Conservation (phyloP, 78 protist species). For the Protostelium mycophagum region DNA sequence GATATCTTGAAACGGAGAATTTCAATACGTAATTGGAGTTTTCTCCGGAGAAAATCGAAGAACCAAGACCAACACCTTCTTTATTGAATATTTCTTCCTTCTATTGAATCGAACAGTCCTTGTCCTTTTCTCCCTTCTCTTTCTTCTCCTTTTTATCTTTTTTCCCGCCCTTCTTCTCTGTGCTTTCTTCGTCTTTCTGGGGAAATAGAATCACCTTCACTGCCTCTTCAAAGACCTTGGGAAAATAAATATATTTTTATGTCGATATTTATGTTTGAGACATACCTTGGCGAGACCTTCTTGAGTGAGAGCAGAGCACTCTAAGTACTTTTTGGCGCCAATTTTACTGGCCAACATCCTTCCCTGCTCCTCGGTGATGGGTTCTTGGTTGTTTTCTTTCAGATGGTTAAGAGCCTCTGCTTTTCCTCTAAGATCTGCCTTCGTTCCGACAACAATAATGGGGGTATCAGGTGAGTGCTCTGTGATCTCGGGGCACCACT, state of each 20-base stretch:
- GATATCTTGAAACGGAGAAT: too few species aligned
- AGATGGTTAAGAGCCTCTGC: slow-evolving; percentile 7
- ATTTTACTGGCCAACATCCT: slow-evolving; percentile 57
- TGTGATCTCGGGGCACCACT: slow-evolving; percentile 55
- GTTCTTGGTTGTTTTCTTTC: slow-evolving; percentile 20
- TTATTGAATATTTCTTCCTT: too few species aligned
- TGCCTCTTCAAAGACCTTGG: slow-evolving; percentile 65
- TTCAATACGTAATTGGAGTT: too few species aligned
- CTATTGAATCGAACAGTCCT: neutral
- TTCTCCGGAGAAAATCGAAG: too few species aligned
- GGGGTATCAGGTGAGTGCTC: slow-evolving; percentile 46
- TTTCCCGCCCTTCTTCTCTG: neutral
- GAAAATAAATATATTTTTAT: slow-evolving; percentile 59
- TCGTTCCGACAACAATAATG: slow-evolving; percentile 88
- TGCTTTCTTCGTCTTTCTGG: slow-evolving; percentile 40
- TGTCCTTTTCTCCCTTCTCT: neutral
- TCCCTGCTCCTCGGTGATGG: slow-evolving; percentile 60
- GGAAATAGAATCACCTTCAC: slow-evolving; percentile 56
- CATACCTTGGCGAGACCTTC: slow-evolving; percentile 55
- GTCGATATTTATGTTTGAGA: neutral
- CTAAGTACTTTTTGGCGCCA: slow-evolving; percentile 68
- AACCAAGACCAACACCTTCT: too few species aligned
- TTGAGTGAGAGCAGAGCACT: slow-evolving; percentile 88
- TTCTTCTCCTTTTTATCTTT: neutral
- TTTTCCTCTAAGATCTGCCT: slow-evolving; percentile 64